Conservation (phyloP, 1,139 yeast genomes). For the Chernovozyma aurita region DNA sequence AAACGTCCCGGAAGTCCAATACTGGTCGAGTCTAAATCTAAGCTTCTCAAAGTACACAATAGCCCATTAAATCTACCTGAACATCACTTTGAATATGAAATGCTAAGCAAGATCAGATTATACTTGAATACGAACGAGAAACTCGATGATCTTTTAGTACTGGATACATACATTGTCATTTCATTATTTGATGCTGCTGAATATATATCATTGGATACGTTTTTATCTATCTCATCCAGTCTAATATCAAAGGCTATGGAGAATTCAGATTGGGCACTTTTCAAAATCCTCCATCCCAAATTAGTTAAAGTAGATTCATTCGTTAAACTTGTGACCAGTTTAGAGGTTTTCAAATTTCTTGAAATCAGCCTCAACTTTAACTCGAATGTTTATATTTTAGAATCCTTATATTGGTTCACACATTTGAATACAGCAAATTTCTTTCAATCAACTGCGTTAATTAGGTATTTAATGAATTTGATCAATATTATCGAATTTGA, state of each 20-base stretch:
- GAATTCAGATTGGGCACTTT: not conserved
- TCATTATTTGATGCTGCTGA: not conserved
- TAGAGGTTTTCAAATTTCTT: not conserved
- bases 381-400: not conserved
- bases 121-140: not conserved
- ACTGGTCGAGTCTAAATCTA: not conserved
- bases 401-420: not conserved
- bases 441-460: not conserved
- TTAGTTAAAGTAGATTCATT: not conserved
- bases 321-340: not conserved
- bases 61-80: not conserved
- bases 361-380: not conserved
- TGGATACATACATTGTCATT: not conserved
- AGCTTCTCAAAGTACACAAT: not conserved
- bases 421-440: not conserved
- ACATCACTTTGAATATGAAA: not conserved
- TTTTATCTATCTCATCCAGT: not conserved
- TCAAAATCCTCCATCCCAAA: constrained; percentile 1
- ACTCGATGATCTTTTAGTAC: not conserved
- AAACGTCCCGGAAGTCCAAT: not conserved
- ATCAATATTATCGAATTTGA: not conserved
- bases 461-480: not conserved
- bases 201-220: not conserved
- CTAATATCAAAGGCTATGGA: not conserved
- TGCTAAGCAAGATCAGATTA: not conserved